Conservation (phyloP, 371 early-diverging fungal genomes). For the Mortierella sp. region DNA sequence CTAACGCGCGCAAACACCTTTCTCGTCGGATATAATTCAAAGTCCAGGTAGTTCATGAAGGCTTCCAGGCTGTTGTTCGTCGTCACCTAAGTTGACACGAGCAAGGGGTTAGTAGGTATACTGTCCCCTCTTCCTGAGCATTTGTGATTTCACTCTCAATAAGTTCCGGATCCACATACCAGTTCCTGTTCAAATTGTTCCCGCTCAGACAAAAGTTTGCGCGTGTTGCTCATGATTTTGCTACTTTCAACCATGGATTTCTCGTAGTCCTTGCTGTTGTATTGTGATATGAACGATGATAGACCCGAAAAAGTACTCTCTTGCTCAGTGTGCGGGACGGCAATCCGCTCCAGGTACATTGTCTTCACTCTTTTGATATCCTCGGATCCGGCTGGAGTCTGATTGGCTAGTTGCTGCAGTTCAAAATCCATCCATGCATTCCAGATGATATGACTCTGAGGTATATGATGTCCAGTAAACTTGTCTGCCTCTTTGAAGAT, state of each 20-base stretch:
- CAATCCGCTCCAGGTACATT: conserved; percentile 31
- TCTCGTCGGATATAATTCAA: conserved; percentile 8
- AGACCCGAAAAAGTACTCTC: conserved; percentile 38
- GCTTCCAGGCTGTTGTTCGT: conserved; percentile 23
- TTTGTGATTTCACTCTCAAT: not conserved
- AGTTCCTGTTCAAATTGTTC: conserved; percentile 22
- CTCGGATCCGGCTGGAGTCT: conserved; percentile 7
- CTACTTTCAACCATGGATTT: conserved; percentile 24
- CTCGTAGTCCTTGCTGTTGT: conserved; percentile 24
- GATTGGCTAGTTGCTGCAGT: conserved; percentile 6
- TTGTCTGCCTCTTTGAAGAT: conserved; percentile 32
- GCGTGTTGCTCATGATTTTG: conserved; percentile 12
- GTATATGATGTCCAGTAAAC: conserved; percentile 20
- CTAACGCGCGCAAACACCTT: conserved; percentile 16
- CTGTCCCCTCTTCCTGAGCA: too few species aligned
- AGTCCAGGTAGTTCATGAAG: conserved; percentile 21
- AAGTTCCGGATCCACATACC: conserved; percentile 7
- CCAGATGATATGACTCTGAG: conserved; percentile 45
- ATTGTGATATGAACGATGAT: conserved; percentile 31
- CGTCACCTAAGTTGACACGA: conserved; percentile 1
- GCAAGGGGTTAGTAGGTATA: too few species aligned
- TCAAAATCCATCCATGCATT: conserved; percentile 36
- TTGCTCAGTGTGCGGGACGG: conserved; percentile 23
- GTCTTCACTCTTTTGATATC: conserved; percentile 29
- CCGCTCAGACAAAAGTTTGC: conserved; percentile 13